Conservation (phyloP, 2,329 filamentous ascomycete species). For the Diaporthe sp. region DNA sequence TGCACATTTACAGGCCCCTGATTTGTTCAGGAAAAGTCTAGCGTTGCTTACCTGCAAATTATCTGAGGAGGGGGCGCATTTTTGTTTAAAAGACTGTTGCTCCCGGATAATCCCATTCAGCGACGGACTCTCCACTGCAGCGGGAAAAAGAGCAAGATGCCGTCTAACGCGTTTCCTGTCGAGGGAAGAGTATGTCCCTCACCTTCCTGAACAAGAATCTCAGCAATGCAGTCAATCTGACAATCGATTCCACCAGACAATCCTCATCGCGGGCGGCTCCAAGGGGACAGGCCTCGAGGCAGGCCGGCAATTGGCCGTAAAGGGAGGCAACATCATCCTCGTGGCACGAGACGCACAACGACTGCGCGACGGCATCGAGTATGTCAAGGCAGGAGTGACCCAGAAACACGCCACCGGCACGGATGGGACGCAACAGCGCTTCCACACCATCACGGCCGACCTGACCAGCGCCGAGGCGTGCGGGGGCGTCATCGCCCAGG, state of each 20-base stretch:
- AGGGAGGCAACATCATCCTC: conserved; percentile 89
- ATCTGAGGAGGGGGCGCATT: background rate
- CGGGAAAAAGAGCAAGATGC: background rate
- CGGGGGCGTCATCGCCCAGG: conserved; percentile 69
- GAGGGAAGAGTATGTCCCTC: conserved; percentile 23
- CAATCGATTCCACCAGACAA: conserved; percentile 70
- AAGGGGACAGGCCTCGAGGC: conserved; percentile 90
- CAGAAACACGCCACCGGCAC: background rate
- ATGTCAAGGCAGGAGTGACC: background rate
- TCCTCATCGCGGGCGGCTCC: conserved; percentile 91
- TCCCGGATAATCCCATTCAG: background rate
- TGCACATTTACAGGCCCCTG: background rate
- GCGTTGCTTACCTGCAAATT: background rate
- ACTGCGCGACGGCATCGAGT: conserved; percentile 76
- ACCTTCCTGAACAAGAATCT: background rate
- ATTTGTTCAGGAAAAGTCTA: background rate
- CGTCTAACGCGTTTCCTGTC: conserved; percentile 29
- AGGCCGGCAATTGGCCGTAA: conserved; percentile 80
- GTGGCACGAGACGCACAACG: conserved; percentile 84
- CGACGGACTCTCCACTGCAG: background rate
- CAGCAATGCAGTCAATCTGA: conserved; percentile 19
- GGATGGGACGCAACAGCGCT: conserved; percentile 66
- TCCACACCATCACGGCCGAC: conserved; percentile 76
- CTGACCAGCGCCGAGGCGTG: conserved; percentile 71
- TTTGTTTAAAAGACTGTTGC: background rate